Conservation (phyloP, 2,329 filamentous ascomycete genomes). For the Trichoderma sp. region DNA sequence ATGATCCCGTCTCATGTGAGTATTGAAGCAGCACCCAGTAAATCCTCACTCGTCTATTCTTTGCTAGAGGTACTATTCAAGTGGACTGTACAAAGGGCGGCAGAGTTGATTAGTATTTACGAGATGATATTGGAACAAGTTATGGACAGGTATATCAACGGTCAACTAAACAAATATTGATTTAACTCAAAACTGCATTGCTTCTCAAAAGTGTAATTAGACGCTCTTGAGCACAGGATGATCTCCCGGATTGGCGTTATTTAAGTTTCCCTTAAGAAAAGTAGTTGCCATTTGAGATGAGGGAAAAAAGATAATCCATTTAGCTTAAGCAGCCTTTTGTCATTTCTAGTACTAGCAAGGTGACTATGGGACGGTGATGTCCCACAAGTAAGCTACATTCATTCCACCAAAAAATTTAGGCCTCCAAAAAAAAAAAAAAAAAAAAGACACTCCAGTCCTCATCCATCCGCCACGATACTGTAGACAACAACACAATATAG, state of each 20-base stretch:
- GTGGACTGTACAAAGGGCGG: no score
- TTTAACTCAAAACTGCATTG: background rate
- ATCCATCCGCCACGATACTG: background rate
- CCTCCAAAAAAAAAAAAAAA: background rate
- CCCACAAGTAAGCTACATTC: background rate
- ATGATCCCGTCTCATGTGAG: no score
- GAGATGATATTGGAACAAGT: background rate
- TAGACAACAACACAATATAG: background rate
- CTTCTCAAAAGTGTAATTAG: background rate
- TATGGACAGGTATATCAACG: background rate
- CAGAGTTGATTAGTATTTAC: no score
- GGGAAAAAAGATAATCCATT: background rate
- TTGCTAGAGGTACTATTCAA: background rate
- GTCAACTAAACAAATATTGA: no score
- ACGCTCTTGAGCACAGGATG: background rate
- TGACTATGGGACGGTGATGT: background rate
- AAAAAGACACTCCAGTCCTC: no score
- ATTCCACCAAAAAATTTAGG: background rate
- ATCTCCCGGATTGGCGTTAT: background rate
- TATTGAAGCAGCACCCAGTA: no score
- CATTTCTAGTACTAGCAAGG: background rate
- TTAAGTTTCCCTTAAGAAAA: background rate
- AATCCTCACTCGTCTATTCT: background rate
- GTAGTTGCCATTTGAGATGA: background rate
- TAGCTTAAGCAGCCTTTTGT: background rate